phyloP scores from a whole-genome alignment of 768 basidiomycete species.

The Leccinum longicurvipes region DNA sequence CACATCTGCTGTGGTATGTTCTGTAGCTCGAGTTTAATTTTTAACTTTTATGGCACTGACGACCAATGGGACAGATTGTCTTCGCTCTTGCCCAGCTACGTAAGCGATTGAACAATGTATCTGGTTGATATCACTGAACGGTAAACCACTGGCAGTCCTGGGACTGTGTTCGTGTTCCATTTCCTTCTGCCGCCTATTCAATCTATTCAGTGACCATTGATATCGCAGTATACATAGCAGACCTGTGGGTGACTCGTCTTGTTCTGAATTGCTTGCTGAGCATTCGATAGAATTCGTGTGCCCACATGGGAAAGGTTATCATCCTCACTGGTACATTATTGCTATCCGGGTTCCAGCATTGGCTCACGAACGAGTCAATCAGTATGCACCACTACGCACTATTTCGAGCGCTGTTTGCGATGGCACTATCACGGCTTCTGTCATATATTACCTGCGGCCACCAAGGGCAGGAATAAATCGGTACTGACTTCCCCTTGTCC shows the following conservation, averaged over 20 bases:
- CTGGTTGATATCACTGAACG: background rate
- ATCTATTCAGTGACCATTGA: background rate
- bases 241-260: constrained; percentile 4
- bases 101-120: constrained; percentile 1
- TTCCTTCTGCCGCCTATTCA: background rate
- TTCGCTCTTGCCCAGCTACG: constrained; percentile 10
- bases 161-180: constrained; percentile 12
- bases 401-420: constrained; percentile 21
- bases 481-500: constrained; percentile 1
- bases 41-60: background rate
- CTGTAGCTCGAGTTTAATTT: too few species aligned
- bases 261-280: background rate
- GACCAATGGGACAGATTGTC: constrained; percentile 3
- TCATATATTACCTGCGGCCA: constrained; percentile 15
- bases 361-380: background rate
- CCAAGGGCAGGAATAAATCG: constrained; percentile 8
- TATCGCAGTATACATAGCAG: background rate
- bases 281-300: constrained; percentile 1
- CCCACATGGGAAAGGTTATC: constrained; percentile 6
- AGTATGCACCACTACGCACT: constrained; percentile 10
- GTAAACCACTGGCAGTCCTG: constrained; percentile 1
- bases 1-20: constrained; percentile 14
- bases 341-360: background rate
- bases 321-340: constrained; percentile 3
- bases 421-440: constrained; percentile 14